A percentile compares a stretch with the other conserved stretches of the same genome.
phyloP scores from a whole-genome alignment of 306 rosid species.

The Cucurbita pepo region DNA sequence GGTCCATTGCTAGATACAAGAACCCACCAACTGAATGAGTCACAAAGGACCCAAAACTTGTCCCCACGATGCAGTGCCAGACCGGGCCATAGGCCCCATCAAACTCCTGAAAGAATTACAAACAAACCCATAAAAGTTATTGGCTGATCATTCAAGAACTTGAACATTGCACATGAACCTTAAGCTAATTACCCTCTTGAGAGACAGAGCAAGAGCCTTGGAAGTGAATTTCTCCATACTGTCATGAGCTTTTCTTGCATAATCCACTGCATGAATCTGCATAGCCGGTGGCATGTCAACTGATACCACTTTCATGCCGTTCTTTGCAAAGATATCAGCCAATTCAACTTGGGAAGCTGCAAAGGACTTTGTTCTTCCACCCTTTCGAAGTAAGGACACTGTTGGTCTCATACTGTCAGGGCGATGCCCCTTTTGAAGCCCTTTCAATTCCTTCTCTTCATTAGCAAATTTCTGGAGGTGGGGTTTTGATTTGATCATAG shows the following conservation, averaged over 20 bases:
- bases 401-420: slow-evolving; percentile 19
- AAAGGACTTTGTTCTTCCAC: slow-evolving; percentile 56
- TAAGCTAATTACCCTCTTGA: slow-evolving; percentile 48
- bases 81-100: slow-evolving; percentile 95
- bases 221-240: slow-evolving; percentile 91
- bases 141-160: background rate
- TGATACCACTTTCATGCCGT: slow-evolving; percentile 65
- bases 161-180: background rate
- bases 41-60: slow-evolving; percentile 91
- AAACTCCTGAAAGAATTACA: slow-evolving; percentile 63
- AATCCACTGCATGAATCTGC: slow-evolving; percentile 95
- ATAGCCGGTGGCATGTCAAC: slow-evolving; percentile 94
- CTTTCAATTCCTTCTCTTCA: slow-evolving; percentile 12
- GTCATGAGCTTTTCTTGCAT: slow-evolving; percentile 63
- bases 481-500: slow-evolving; percentile 19
- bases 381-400: slow-evolving; percentile 17
- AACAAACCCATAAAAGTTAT: slow-evolving; percentile 8
- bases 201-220: slow-evolving; percentile 70
- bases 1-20: slow-evolving; percentile 85
- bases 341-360: slow-evolving; percentile 41
- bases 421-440: background rate
- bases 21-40: slow-evolving; percentile 91
- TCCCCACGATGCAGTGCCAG: slow-evolving; percentile 97
- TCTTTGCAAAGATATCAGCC: slow-evolving; percentile 46
- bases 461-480: background rate